Evolutionary conservation across 2,329 filamentous ascomycete species (phyloP), one percentile per base, ranked within the genome.

Genomic region (Akanthomyces muscarius): DNA sequence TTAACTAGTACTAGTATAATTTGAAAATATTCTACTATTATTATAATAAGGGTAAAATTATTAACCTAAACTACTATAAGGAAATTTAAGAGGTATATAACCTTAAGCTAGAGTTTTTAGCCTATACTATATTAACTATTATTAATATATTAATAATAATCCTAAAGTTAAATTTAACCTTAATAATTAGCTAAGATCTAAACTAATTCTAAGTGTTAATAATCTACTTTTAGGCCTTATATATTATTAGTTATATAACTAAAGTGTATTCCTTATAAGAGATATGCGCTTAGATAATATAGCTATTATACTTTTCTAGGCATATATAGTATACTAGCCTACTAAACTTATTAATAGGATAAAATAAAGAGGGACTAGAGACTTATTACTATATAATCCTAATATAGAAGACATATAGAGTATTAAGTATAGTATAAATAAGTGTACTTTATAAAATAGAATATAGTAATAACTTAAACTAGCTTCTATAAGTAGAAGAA

Each of bases 281-380:
- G 67, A 69, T 54, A 64, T 69, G 48, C 64, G 65, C 28, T 69
- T 44, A 2, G 30, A 33, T 33, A 10, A 5, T 33, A 10, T 10
- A 5, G 30, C 30, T 1, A 69, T 70, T n/a, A 66, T 69, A 56
- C 67, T 70, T 6, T 69, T 71, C 53, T 52, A 70, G 61, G 59
- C 65, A 38, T 71, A 70, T 25, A 70, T 62, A 25, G 65, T 65
- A 45, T 66, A 64, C 54, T 61, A 65, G 55, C 67, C 62, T 6
- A 68, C 61, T 38, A 69, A 71, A 64, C 67, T 71, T 28, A 65
- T 71, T 45, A 61, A 71, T 54, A 38, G 65, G 55, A 69, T 60
- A n/a, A 70, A 69, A 61, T 61, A 63, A 28, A 69, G 66, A 65
- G 67, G 61, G 14, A 65, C 61, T 51, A 42, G 66, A 55, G 65